Conservation (phyloP, 2,329 filamentous ascomycete genomes). For the Cryphonectria parasitica region DNA sequence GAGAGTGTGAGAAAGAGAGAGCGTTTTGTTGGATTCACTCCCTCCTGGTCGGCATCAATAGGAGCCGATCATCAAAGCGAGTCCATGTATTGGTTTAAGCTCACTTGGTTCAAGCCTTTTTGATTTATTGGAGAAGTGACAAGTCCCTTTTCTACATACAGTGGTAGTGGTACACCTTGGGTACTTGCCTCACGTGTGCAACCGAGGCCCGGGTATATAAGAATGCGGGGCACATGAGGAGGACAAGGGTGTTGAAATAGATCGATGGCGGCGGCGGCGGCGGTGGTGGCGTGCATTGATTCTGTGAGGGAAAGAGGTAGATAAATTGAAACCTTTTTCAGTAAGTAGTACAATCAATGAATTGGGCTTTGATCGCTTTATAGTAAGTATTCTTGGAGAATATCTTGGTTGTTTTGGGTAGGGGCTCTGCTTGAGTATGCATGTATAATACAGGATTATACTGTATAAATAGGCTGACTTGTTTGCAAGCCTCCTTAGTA, state of each 20-base stretch:
- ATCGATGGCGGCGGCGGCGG: neutral
- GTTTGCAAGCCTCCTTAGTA: neutral
- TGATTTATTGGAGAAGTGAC: neutral
- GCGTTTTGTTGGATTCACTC: neutral
- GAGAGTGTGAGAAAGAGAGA: neutral
- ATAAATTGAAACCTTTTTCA: too few relatives aligned
- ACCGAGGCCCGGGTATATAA: conserved; percentile 4
- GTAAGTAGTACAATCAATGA: too few relatives aligned
- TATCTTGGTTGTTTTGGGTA: too few relatives aligned
- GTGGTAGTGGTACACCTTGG: neutral
- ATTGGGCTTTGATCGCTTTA: too few relatives aligned
- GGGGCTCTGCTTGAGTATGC: too few relatives aligned
- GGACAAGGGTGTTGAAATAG: neutral
- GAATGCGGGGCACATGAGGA: neutral
- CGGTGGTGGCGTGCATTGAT: neutral
- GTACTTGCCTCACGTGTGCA: neutral
- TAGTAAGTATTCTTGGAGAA: too few relatives aligned
- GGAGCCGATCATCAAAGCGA: neutral
- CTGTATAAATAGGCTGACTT: too few relatives aligned
- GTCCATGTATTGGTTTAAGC: neutral
- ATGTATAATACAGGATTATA: too few relatives aligned
- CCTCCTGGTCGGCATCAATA: neutral
- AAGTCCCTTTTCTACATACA: neutral
- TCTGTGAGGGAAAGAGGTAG: neutral
- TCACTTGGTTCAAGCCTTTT: neutral